These are phyloP conservation scores for Cercospora citrullina DNA, from an alignment of 2,329 filamentous ascomycete species.

Conservation along the genomic window DNA sequence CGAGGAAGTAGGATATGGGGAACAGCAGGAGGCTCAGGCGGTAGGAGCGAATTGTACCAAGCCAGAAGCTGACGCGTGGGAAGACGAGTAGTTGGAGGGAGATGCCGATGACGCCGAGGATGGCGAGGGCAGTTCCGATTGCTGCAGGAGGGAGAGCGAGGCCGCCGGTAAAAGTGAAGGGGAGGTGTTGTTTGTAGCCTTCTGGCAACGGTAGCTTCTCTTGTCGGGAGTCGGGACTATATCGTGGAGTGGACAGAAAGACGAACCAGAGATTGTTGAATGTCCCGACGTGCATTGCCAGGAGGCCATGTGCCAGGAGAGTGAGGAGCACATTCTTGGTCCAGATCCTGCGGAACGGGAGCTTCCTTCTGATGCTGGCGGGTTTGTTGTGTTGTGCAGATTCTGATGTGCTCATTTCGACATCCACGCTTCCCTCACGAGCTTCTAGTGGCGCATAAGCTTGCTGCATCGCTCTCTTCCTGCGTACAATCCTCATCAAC, in stretches of 20 bases:
- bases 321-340: constrained; percentile 49
- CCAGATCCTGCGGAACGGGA: constrained; percentile 51
- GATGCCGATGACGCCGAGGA: constrained; percentile 51
- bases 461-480: constrained; percentile 26
- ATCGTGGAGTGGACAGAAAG: constrained; percentile 51
- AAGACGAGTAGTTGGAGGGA: constrained; percentile 50
- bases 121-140: constrained; percentile 51
- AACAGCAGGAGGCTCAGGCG: constrained; percentile 47
- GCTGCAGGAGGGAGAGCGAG: constrained; percentile 49
- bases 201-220: constrained; percentile 43
- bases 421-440: constrained; percentile 32
- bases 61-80: constrained; percentile 43
- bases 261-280: constrained; percentile 54
- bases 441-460: constrained; percentile 37
- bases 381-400: background rate
- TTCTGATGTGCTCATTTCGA: constrained; percentile 25
- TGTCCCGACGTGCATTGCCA: constrained; percentile 51
- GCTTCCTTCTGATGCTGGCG: constrained; percentile 34
- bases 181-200: constrained; percentile 41
- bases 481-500: constrained; percentile 40
- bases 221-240: constrained; percentile 32
- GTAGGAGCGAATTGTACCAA: constrained; percentile 47
- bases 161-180: constrained; percentile 52
- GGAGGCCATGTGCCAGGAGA: constrained; percentile 46
- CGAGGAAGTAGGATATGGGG: constrained; percentile 47